Conservation (phyloP, 208 protist species). For the Naegleria lovaniensis region DNA sequence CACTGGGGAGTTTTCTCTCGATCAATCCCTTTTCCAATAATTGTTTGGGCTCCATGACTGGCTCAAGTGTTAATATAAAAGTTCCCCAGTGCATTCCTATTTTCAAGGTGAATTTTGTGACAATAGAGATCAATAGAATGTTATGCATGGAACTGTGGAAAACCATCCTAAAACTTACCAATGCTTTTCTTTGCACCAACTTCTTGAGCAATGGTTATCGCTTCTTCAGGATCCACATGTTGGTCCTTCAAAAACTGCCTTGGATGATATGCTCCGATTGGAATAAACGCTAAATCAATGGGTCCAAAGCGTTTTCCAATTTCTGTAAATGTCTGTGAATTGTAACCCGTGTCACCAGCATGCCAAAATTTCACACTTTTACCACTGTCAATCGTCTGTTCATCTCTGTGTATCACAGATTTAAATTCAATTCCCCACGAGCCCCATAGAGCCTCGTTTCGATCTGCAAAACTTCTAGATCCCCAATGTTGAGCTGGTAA, state of each 20-base stretch:
- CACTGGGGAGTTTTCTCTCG: background rate
- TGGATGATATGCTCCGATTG: conserved; percentile 71
- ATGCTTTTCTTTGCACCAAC: conserved; percentile 40
- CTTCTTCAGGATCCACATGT: conserved; percentile 62
- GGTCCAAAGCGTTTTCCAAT: conserved; percentile 49
- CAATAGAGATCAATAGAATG: too few relatives aligned
- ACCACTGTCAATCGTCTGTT: too few relatives aligned
- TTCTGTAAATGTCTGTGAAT: conserved; percentile 50
- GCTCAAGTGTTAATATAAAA: conserved; percentile 64
- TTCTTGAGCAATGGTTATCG: conserved; percentile 45
- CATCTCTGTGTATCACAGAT: background rate
- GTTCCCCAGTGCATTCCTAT: conserved; percentile 74
- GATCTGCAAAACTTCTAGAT: conserved; percentile 44
- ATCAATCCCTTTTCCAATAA: conserved; percentile 31
- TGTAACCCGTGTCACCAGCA: conserved; percentile 42
- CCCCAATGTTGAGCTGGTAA: conserved; percentile 60
- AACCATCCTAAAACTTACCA: too few relatives aligned
- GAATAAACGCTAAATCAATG: conserved; percentile 62
- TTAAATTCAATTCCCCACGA: conserved; percentile 48
- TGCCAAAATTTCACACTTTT: conserved; percentile 32
- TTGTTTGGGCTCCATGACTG: conserved; percentile 60
- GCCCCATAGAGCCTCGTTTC: conserved; percentile 60
- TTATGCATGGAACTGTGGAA: too few relatives aligned
- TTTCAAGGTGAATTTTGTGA: conserved; percentile 45
- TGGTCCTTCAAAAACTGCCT: conserved; percentile 55